A percentile compares a stretch with the other conserved stretches of the same genome.
Conservation (phyloP, 139 green algal species). For the Chlamydomonas urium region DNA sequence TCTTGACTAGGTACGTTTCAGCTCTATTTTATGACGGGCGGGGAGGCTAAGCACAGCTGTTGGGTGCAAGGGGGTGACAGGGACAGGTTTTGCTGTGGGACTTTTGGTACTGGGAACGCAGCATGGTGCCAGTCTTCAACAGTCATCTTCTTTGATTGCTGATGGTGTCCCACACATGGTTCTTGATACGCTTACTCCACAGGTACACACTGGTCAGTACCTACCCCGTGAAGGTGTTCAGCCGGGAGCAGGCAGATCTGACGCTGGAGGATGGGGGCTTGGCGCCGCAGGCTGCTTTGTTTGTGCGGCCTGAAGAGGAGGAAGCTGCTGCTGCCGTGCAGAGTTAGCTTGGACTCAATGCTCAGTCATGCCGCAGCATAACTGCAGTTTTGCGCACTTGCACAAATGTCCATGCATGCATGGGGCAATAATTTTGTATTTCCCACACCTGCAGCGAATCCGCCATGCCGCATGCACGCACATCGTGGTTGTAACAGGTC, state of each 20-base stretch:
- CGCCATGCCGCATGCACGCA: too few species aligned
- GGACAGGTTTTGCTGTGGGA: too few species aligned
- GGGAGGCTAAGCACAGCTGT: background rate
- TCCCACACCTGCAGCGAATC: too few species aligned
- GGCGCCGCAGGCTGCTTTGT: slow-evolving; percentile 56
- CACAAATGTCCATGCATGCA: too few species aligned
- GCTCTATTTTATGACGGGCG: background rate
- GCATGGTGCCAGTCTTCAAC: background rate
- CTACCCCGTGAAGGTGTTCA: slow-evolving; percentile 62
- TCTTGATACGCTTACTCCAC: background rate
- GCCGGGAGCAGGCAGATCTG: slow-evolving; percentile 19
- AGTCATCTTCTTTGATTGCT: background rate
- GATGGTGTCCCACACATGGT: background rate
- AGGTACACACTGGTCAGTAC: slow-evolving; percentile 62
- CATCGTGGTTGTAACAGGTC: too few species aligned
- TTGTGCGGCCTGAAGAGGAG: slow-evolving; percentile 56
- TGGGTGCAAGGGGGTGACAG: too few species aligned
- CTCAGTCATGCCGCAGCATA: too few species aligned
- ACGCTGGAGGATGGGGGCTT: slow-evolving; percentile 53
- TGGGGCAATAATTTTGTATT: too few species aligned
- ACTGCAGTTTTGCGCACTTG: too few species aligned
- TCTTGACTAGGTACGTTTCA: background rate
- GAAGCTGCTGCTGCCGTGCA: too few species aligned
- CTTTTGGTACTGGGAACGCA: too few species aligned
- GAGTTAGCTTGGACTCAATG: too few species aligned